phyloP scores from a whole-genome alignment of 2,329 filamentous ascomycete species.

The Aspergillus oerlinghausenensis region DNA sequence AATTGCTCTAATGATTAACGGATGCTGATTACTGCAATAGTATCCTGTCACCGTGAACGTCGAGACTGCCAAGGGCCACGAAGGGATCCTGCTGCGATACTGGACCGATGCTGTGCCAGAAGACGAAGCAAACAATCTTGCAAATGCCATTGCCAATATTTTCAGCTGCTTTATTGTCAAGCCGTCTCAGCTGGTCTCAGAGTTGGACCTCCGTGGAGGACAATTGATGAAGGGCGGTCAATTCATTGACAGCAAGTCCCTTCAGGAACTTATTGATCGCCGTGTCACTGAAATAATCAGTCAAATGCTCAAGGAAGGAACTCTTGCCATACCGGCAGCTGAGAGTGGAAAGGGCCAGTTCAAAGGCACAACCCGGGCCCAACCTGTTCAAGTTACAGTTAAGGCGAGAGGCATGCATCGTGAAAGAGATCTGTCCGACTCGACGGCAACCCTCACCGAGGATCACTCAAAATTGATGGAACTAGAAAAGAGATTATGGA shows the following conservation, averaged over 20 bases:
- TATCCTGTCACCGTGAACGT: constrained; percentile 39
- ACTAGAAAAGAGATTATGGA: constrained; percentile 33
- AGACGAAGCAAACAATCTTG: constrained; percentile 26
- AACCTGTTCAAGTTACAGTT: constrained; percentile 11
- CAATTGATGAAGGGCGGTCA: constrained; percentile 1
- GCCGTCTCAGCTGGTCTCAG: constrained; percentile 20
- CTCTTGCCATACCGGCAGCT: constrained; percentile 19
- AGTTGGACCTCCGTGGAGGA: constrained; percentile 13
- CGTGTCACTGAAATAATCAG: constrained; percentile 32
- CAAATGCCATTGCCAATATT: constrained; percentile 27
- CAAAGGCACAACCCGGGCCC: neutral
- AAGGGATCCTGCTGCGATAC: constrained; percentile 37
- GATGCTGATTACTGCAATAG: constrained; percentile 17
- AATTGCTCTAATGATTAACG: neutral
- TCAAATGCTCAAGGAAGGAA: constrained; percentile 29
- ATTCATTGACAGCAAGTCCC: constrained; percentile 18
- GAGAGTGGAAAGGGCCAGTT: constrained; percentile 2
- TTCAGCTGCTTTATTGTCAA: constrained; percentile 30
- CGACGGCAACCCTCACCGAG: constrained; percentile 28
- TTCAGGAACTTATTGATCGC: constrained; percentile 31
- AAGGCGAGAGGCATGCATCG: neutral
- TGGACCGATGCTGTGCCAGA: constrained; percentile 38
- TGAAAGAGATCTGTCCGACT: constrained; percentile 12
- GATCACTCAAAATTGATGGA: constrained; percentile 23
- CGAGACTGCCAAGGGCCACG: constrained; percentile 31